Base-by-base conservation (phyloP, 495 filamentous ascomycete genomes). In the Penicillium psychrofluorescens region DNA sequence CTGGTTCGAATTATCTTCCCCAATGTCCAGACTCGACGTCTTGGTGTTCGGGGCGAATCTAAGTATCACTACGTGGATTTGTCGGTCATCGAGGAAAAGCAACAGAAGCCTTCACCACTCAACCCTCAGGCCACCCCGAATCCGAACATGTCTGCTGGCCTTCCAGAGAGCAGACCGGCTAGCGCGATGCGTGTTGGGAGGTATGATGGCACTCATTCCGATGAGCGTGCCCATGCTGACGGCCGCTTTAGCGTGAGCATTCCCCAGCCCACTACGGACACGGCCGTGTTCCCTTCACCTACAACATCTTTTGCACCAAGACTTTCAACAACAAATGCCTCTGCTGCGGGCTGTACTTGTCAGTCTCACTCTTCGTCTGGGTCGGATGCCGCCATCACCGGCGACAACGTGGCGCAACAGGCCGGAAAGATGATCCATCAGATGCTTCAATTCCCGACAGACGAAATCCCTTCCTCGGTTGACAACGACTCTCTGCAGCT, bases 61-160 rank as follows among this genome's bases (percentile, higher is more conserved):
- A 98, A 98, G 62, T 98, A 98, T 62, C 94, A 98, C 57, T 98
- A 98, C 57, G 88, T 92, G 36, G 87, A 91, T 58, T 81, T 95
- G 58, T 80, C 78, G 2, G 72, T 95, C 29, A 75, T 73, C 14
- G 70, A 73, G 43, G 70, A 73, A 51, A 73, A 73, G 48, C 70
- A 71, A 38, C 59, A 66, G 27, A 62, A 64, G 50, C 63, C 58
- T 11, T 41, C 46, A 6, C 45, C 60, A 8, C 46, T 62, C 15
- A 63, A 53, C 14, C 46, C 59, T 4, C 62, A 63, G 27, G 44
- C 59, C 15, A 48, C 55, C 28, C 42, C 54, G 6, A 56, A 48
- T 28, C 36, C 49, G n/a, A 54, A 49, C 32, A 49, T 34, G 8
- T 37, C 56, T 16, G 28, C 48, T 22, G 40, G 45, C 1, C 35